phyloP scores from a whole-genome alignment of 805 yeast species.

The Osmozyma mogii region DNA sequence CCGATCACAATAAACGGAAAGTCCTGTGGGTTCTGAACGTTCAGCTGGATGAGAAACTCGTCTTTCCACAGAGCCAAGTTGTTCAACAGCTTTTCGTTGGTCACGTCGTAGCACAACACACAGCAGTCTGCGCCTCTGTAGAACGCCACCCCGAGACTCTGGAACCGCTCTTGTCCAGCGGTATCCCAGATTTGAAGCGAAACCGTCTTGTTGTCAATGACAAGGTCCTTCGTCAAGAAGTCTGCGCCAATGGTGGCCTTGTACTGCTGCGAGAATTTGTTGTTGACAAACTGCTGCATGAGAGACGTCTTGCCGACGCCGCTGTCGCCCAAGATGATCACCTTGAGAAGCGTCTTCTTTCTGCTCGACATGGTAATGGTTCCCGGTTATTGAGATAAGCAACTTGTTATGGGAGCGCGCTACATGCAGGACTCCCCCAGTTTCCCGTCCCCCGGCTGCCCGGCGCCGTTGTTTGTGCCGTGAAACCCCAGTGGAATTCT shows the following conservation, averaged over 20 bases:
- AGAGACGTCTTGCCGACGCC: constrained; percentile 97
- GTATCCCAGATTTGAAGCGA: constrained; percentile 81
- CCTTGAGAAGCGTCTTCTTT: constrained; percentile 73
- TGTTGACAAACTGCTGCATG: constrained; percentile 95
- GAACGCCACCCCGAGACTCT: constrained; percentile 92
- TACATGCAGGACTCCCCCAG: too few species aligned
- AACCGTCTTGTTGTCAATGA: constrained; percentile 74
- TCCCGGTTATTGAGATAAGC: too few species aligned
- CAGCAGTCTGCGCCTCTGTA: constrained; percentile 98
- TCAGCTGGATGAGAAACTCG: constrained; percentile 89
- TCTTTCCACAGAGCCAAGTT: constrained; percentile 88
- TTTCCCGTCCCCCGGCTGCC: too few species aligned
- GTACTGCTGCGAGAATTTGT: constrained; percentile 89
- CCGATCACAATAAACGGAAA: constrained; percentile 96
- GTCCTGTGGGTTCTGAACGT: constrained; percentile 86
- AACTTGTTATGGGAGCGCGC: too few species aligned
- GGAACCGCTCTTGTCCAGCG: constrained; percentile 98
- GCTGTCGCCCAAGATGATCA: constrained; percentile 90
- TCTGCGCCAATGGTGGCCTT: constrained; percentile 98
- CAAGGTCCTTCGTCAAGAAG: constrained; percentile 84
- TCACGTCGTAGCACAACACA: constrained; percentile 91
- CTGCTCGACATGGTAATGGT: constrained; percentile 51
- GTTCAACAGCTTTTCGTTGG: constrained; percentile 89
- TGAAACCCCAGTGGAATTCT: too few species aligned
- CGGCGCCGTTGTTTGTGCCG: too few species aligned